Percentiles rank a stretch among this genome's conserved stretches.
Conservation (phyloP, 768 basidiomycete species). For the Mycena maculata region DNA sequence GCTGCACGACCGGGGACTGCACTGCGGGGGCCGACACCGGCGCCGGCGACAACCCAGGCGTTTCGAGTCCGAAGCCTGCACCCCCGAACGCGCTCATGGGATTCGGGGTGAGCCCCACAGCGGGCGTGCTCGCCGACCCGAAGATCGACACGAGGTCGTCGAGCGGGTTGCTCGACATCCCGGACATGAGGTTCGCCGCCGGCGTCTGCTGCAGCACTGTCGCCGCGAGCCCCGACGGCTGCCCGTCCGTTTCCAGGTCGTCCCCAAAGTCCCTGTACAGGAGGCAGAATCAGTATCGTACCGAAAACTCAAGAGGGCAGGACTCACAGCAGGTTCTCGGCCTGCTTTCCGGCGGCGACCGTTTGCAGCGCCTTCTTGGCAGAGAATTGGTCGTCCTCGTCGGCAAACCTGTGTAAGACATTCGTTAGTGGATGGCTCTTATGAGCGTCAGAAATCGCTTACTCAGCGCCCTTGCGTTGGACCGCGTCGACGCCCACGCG, state of each 20-base stretch:
- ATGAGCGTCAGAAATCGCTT: constrained; percentile 26
- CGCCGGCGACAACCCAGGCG: constrained; percentile 33
- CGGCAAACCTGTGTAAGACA: constrained; percentile 42
- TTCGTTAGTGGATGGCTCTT: constrained; percentile 7
- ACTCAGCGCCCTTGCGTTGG: constrained; percentile 69
- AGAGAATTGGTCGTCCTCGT: constrained; percentile 70
- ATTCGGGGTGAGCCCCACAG: constrained; percentile 22
- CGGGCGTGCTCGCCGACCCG: constrained; percentile 60
- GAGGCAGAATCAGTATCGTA: constrained; percentile 1
- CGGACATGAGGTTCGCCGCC: constrained; percentile 78
- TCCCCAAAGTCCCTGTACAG: constrained; percentile 85
- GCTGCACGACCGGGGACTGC: constrained; percentile 1
- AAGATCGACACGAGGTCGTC: constrained; percentile 97
- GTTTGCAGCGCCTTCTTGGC: constrained; percentile 89
- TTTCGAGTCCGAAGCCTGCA: constrained; percentile 37
- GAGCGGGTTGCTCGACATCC: constrained; percentile 88
- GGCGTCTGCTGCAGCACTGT: constrained; percentile 81
- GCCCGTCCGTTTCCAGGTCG: constrained; percentile 64
- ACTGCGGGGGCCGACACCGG: constrained; percentile 25
- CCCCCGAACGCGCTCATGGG: constrained; percentile 21
- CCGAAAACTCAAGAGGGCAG: neutral
- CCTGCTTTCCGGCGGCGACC: constrained; percentile 90
- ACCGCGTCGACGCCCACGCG: constrained; percentile 87
- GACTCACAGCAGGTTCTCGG: constrained; percentile 87
- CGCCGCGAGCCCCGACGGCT: constrained; percentile 83